These are phyloP conservation scores for Cymbopogon citratus DNA, from an alignment of 176 grass and related monocot genomes.

Conservation along the genomic window DNA sequence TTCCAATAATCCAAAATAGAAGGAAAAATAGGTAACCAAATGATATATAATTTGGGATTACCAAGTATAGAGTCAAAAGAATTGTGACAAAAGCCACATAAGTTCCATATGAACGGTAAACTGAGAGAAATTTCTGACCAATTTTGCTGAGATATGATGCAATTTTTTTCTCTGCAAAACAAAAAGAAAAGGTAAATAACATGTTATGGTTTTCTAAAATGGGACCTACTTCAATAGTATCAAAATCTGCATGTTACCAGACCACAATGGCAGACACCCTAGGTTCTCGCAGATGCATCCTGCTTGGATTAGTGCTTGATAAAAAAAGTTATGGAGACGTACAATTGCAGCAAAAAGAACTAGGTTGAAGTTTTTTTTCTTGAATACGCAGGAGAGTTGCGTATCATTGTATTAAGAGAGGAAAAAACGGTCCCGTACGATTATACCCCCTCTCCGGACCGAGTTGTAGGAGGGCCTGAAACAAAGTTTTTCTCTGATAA, in stretches of 20 bases:
- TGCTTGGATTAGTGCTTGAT: neutral
- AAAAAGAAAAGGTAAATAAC: neutral
- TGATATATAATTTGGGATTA: slow-evolving; percentile 97
- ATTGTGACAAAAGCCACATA: slow-evolving; percentile 97
- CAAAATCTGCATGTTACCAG: neutral
- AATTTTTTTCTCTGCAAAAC: slow-evolving; percentile 79
- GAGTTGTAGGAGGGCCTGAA: too few species aligned
- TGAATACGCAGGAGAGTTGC: too few species aligned
- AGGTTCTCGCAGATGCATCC: neutral
- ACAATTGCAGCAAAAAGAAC: neutral
- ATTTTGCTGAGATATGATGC: slow-evolving; percentile 91
- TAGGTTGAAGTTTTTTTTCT: neutral
- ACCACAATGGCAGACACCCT: neutral
- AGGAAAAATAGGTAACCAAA: slow-evolving; percentile 99
- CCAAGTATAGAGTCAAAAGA: slow-evolving; percentile 86
- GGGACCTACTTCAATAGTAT: neutral
- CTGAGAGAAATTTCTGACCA: slow-evolving; percentile 69
- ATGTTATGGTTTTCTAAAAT: slow-evolving; percentile 18
- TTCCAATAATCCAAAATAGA: slow-evolving; percentile 97
- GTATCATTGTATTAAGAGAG: too few species aligned
- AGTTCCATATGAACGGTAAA: slow-evolving; percentile 92
- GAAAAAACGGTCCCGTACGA: too few species aligned
- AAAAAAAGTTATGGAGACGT: neutral
- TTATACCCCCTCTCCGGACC: too few species aligned
- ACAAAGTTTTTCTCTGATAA: too few species aligned